phyloP scores from a whole-genome alignment of 176 grass and related monocot genomes.

The Puccinellia tenuiflora region DNA sequence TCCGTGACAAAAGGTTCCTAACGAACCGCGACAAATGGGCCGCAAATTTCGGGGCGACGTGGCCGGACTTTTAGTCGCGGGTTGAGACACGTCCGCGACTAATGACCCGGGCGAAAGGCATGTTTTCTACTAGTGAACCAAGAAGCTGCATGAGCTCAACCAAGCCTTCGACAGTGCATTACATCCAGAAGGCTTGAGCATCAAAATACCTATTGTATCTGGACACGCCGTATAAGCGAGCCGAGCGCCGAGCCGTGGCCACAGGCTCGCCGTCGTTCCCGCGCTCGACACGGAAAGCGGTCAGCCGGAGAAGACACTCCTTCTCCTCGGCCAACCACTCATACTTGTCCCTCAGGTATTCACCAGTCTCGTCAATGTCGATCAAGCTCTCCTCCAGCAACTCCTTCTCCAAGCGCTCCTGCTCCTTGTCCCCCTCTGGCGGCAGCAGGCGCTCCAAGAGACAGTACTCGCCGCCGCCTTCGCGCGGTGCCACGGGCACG shows the following conservation, averaged over 20 bases:
- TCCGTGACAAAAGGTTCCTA: no score
- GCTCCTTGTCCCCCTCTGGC: not conserved
- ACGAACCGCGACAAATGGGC: no score
- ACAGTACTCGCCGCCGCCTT: not conserved
- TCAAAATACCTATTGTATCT: not conserved
- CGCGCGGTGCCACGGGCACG: not conserved
- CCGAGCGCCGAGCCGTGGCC: not conserved
- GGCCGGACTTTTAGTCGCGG: no score
- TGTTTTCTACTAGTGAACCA: no score
- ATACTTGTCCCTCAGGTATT: no score
- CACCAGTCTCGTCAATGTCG: no score
- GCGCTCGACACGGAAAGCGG: not conserved
- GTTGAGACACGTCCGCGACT: no score
- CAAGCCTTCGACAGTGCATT: not conserved
- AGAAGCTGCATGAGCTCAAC: not conserved
- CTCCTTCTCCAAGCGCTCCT: no score
- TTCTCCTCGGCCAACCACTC: not conserved
- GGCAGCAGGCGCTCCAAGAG: not conserved
- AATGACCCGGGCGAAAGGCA: no score
- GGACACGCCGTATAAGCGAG: not conserved
- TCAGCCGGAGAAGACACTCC: not conserved
- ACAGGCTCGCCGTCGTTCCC: not conserved
- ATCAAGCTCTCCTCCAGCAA: no score
- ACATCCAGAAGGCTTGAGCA: not conserved
- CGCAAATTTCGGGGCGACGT: no score